Base-by-base conservation (phyloP, 345 rosid species). In the Aquilaria malaccensis region DNA sequence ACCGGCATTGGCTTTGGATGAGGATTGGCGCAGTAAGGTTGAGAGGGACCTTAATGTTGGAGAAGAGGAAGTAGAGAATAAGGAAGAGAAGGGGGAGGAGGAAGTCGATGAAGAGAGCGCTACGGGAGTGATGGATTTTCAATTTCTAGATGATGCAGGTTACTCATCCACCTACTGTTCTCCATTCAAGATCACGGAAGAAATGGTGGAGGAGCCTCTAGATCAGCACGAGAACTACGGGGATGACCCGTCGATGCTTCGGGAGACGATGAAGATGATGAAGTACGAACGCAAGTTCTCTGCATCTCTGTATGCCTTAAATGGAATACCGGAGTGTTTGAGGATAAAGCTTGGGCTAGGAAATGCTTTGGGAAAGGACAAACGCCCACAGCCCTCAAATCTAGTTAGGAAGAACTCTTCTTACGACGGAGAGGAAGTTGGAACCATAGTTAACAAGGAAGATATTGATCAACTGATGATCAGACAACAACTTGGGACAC, bases 231-330 rank as follows among this genome's bases (percentile, higher is more conserved):
- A 64, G 6, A 32, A 55, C 43, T 3, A 30, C 0, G 67, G 45
- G 1, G 66, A 70, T 14, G 69, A 70, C 3, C 64, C 70, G 5
- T 60, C 68, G 33, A 55, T 53, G 77, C 31, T 74, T 10, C 50
- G 56, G 43, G 78, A 70, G 45, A 66, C 66, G 15, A 75, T 67
- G 65, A 67, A 63, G 59, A 55, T 70, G 50, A 55, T 67, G 59
- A 71, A 61, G 33, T 71, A 70, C 33, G 85, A 77, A 45, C 67
- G 80, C 0, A 68, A 71, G 33, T 73, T 77, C 71, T 77, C 85
- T 10, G 85, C 80, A 15, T 81, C 80, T 33, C 78, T 81, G 3
- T 81, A 77, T 46, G 77, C 85, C 5, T 75, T 67, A 56, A 77
- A 75, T 61, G 82, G 85, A 10, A 70, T 80, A 11, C 55, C 80